These are phyloP conservation scores for Calonectria henricotiae DNA, from an alignment of 2,329 filamentous ascomycete species.

Conservation along the genomic window DNA sequence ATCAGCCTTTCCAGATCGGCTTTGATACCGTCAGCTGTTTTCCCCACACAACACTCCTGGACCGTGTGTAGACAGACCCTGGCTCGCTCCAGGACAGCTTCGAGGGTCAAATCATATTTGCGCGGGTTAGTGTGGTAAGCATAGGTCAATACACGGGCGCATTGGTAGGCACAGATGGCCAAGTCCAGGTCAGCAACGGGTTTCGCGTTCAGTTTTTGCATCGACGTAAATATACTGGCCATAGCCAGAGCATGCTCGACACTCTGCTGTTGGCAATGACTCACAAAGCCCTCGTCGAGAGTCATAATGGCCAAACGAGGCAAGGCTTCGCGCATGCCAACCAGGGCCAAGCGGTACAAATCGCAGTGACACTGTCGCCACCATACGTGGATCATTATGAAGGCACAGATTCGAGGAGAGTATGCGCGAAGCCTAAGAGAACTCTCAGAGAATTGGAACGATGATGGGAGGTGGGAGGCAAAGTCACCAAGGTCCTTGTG, in stretches of 20 bases:
- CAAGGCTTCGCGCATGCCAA: conserved; percentile 68
- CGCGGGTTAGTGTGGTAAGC: conserved; percentile 64
- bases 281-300: conserved; percentile 67
- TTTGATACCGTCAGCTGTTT: conserved; percentile 66
- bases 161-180: conserved; percentile 71
- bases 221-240: conserved; percentile 70
- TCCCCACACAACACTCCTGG: conserved; percentile 67
- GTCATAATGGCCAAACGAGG: conserved; percentile 62
- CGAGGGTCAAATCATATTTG: conserved; percentile 64
- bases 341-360: conserved; percentile 69
- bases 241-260: conserved; percentile 71
- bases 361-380: conserved; percentile 74
- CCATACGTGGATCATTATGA: conserved; percentile 74
- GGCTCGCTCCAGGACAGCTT: conserved; percentile 67
- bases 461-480: conserved; percentile 68
- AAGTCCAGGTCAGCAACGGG: conserved; percentile 72
- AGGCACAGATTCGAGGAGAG: conserved; percentile 72
- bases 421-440: conserved; percentile 72
- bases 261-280: conserved; percentile 67
- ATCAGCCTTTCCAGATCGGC: conserved; percentile 70
- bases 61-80: conserved; percentile 69
- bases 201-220: conserved; percentile 68
- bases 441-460: conserved; percentile 73
- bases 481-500: conserved; percentile 70
- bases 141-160: conserved; percentile 69